phyloP scores from a whole-genome alignment of 2,329 filamentous ascomycete species.

The Lojkania enalia region DNA sequence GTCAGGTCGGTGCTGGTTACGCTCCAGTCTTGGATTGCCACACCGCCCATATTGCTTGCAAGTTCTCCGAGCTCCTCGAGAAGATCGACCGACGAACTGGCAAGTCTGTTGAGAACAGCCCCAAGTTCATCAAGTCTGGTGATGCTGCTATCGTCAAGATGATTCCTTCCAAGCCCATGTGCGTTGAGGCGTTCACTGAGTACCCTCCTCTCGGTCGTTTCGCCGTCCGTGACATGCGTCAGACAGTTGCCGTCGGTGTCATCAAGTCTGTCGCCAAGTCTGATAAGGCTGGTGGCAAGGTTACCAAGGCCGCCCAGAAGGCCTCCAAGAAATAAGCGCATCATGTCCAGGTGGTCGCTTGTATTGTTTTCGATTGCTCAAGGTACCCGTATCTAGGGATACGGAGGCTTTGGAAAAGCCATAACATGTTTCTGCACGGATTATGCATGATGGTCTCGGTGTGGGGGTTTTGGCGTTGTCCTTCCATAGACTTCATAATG shows the following conservation, averaged over 20 bases:
- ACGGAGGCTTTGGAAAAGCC: constrained; percentile 43
- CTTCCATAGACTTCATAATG: constrained; percentile 47
- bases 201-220: constrained; percentile 99
- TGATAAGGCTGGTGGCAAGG: constrained; percentile 55
- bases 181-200: constrained; percentile 99
- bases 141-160: constrained; percentile 99
- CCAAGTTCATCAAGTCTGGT: constrained; percentile 99
- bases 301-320: constrained; percentile 54
- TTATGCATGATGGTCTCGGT: constrained; percentile 44
- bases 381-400: constrained; percentile 44
- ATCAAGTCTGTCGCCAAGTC: constrained; percentile 69
- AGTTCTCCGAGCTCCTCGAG: constrained; percentile 98
- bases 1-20: constrained; percentile 98
- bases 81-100: constrained; percentile 99
- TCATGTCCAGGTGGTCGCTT: constrained; percentile 33
- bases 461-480: constrained; percentile 39
- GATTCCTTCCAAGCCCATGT: constrained; percentile 99
- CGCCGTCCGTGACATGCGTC: constrained; percentile 95
- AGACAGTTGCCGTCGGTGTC: constrained; percentile 87
- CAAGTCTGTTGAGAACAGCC: constrained; percentile 86
- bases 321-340: constrained; percentile 48
- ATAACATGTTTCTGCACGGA: constrained; percentile 36
- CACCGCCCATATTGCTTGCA: constrained; percentile 99
- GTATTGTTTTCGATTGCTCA: constrained; percentile 37
- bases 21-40: constrained; percentile 99